phyloP scores from a whole-genome alignment of 345 rosid genomes.

The Eucalyptus sp. region DNA sequence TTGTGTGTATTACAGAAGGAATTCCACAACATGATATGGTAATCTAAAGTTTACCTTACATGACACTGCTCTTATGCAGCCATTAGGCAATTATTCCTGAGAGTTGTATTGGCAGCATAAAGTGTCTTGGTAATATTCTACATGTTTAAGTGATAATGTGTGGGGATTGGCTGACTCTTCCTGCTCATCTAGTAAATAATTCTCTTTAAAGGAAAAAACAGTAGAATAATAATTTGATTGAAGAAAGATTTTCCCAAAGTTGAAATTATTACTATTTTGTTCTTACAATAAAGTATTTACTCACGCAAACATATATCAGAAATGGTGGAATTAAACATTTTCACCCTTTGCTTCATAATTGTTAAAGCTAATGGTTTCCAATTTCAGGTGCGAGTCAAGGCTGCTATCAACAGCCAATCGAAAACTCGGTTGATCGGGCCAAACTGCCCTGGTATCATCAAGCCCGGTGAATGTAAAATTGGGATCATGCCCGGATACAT shows the following conservation, averaged over 20 bases:
- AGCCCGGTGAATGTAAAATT: conserved; percentile 89
- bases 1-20: conserved; percentile 92
- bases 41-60: not conserved
- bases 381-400: conserved; percentile 75
- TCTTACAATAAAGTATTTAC: not conserved
- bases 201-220: not conserved
- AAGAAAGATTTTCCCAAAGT: not conserved
- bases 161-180: not conserved
- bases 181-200: not conserved
- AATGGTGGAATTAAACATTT: not conserved
- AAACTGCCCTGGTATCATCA: conserved; percentile 90
- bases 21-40: conserved; percentile 99
- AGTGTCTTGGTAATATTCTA: not conserved
- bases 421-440: conserved; percentile 94
- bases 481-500: conserved; percentile 98
- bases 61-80: not conserved
- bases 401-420: conserved; percentile 73
- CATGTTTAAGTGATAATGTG: not conserved
- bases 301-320: not conserved
- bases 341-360: not conserved
- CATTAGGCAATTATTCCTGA: not conserved
- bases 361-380: not conserved
- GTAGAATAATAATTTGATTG: not conserved
- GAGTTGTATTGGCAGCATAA: not conserved
- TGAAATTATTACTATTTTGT: not conserved